Base-by-base conservation (phyloP, 2,329 filamentous ascomycete species). In the Exserohilum rostratum region DNA sequence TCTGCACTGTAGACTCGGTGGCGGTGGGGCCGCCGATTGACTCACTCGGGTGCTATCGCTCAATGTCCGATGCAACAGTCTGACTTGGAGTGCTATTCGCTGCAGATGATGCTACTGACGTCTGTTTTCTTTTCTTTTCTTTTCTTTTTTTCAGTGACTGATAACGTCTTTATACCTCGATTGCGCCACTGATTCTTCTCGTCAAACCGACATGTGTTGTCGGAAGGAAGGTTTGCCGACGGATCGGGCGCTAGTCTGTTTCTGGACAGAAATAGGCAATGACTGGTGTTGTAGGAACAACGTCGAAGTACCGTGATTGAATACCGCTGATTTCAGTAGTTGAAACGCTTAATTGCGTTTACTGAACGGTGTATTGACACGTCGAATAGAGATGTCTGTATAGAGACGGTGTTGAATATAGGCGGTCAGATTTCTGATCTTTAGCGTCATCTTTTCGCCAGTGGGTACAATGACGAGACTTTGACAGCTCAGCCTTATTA, bases 1-100 rank as follows among this genome's bases (percentile, higher is more conserved):
- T 55, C 37, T 52, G 43, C 53, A 37, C 12, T 43, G 17, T 42
- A 38, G 37, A n/a, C 43, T 52, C 13, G n/a, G 9, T 17, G n/a
- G 31, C 37, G 34, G 52, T 55, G 48, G 53, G 53, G 53, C 48
- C 22, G 33, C 33, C 51, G 46, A 40, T 52, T 51, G 53, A 55
- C 30, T 51, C 53, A 55, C 53, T 25, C 43, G 25, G 15, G 18
- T 33, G 18, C 17, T 52, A 47, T 51, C 29, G 47, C 38, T 18
- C 30, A 42, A 44, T 15, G 31, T 25, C 31, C 30, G 35, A 43
- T 43, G 33, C 18, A 17, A 22, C 9, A 5, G 18, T n/a, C 11
- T 13, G 20, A 12, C 27, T 10, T 3, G 3, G 12, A 4, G 6
- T 38, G 1, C 13, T 34, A 17, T 34, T 7, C 10, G 4, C 33